Base-by-base conservation (phyloP, 805 yeast species). In the Schwanniomyces polymorphus region DNA sequence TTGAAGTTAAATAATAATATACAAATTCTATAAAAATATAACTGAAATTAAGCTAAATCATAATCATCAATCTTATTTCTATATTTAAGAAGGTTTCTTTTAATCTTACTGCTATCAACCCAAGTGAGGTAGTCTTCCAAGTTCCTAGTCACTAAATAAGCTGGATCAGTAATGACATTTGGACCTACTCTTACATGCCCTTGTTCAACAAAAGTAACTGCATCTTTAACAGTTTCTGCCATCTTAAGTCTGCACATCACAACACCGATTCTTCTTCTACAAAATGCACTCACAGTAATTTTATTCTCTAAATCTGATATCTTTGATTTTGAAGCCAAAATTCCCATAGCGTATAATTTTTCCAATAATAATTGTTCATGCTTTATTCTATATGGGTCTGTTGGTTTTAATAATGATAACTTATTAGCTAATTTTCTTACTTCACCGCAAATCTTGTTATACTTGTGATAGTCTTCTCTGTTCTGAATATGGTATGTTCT, bases 131-230 rank as follows among this genome's bases (percentile, higher is more conserved):
- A 94, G 66, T 94, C 99, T 64, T 94, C 99, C 87, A 94, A 78
- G 58, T 83, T 89, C 63, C 97, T 80, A 2, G 97, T 92, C 5
- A 94, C 94, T 58, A 95, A 74, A 64, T 85, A 92, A 0, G 98
- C 97, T 3, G 98, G 95, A 65, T 94, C 99, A 0, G 97, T 91
- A 38, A 95, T 85, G 25, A 95, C 86, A 62, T 90, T 87, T 10
- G 98, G 98, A 0, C 99, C 99, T 6, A 94, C 96, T 56, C 99
- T 80, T 2, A 94, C 96, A 61, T 94, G 98, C 2, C 99, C 99
- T 65, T 94, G 98, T 62, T 94, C 97, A 11, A 95, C 79, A 63
- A 88, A 89, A 41, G 88, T 88, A 23, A 91, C 88, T 0, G 98
- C 99, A 67, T 91, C 97, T 26, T 79, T 71, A 23, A 92, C 76